Conservation (phyloP, 768 basidiomycete genomes). For the Naganishia onofrii region DNA sequence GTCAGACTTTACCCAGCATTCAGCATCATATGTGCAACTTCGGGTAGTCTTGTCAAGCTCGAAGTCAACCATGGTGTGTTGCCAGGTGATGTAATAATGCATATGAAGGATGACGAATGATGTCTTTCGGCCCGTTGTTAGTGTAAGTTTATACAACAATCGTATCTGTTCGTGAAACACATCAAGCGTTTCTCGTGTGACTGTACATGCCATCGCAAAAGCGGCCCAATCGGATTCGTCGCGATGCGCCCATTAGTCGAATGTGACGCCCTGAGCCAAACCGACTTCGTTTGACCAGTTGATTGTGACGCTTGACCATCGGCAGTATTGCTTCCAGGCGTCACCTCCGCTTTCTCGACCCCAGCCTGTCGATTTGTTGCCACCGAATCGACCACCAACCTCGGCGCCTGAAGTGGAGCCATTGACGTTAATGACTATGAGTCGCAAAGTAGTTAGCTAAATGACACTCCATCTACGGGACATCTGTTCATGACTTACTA, state of each 20-base stretch:
- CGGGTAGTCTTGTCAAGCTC: too few relatives aligned
- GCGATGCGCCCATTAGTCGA: slow-evolving; percentile 52
- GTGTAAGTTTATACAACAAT: neutral
- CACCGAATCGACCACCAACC: slow-evolving; percentile 86
- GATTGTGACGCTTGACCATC: slow-evolving; percentile 63
- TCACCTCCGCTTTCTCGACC: slow-evolving; percentile 96
- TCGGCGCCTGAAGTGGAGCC: slow-evolving; percentile 69
- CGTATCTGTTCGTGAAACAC: neutral
- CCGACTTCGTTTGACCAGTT: slow-evolving; percentile 88
- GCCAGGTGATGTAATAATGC: neutral
- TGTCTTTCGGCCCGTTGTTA: neutral
- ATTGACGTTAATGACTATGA: slow-evolving; percentile 58
- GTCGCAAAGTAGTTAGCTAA: slow-evolving; percentile 24
- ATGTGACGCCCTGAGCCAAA: slow-evolving; percentile 88
- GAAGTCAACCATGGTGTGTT: too few relatives aligned
- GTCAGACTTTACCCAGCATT: too few relatives aligned
- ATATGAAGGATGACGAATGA: neutral
- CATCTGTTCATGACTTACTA: slow-evolving; percentile 61
- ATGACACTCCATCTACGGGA: neutral
- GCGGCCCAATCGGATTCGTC: neutral
- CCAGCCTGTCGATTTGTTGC: slow-evolving; percentile 53
- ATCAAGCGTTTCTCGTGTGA: neutral
- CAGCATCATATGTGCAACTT: too few relatives aligned
- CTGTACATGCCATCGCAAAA: neutral
- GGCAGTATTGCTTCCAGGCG: slow-evolving; percentile 93